These are phyloP conservation scores for Triglochin maritima DNA, from an alignment of 106 monocot species.

Conservation along the genomic window DNA sequence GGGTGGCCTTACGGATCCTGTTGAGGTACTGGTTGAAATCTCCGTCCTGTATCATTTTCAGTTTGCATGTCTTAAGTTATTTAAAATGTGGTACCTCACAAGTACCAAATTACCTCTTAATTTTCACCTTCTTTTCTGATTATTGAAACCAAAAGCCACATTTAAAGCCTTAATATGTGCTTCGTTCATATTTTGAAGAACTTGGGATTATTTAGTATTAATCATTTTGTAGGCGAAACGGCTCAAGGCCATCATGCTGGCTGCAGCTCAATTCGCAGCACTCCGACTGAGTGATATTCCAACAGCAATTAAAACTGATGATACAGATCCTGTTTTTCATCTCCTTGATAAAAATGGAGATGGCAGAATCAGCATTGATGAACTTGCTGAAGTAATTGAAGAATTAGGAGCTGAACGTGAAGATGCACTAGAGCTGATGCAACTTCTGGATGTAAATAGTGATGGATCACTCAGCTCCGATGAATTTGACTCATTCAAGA, in stretches of 20 bases:
- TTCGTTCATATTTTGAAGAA: neutral
- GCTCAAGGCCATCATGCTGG: conserved; percentile 74
- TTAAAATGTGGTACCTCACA: too few relatives aligned
- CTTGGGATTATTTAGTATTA: neutral
- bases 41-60: too few relatives aligned
- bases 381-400: conserved; percentile 80
- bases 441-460: conserved; percentile 75
- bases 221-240: conserved; percentile 51
- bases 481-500: conserved; percentile 78
- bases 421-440: conserved; percentile 85
- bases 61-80: too few relatives aligned
- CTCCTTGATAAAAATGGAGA: conserved; percentile 92
- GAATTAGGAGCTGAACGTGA: conserved; percentile 83
- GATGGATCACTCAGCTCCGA: conserved; percentile 92
- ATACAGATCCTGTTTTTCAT: conserved; percentile 38
- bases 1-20: conserved; percentile 83
- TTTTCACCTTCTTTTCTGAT: too few relatives aligned
- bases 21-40: conserved; percentile 37
- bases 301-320: conserved; percentile 24
- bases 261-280: conserved; percentile 91
- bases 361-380: conserved; percentile 89
- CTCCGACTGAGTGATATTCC: conserved; percentile 70
- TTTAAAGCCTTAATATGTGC: neutral
- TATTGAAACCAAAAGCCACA: too few relatives aligned
- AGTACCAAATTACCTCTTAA: too few relatives aligned